phyloP scores from a whole-genome alignment of 192 early-diverging fungal genomes.

The Coemansia sp. region DNA sequence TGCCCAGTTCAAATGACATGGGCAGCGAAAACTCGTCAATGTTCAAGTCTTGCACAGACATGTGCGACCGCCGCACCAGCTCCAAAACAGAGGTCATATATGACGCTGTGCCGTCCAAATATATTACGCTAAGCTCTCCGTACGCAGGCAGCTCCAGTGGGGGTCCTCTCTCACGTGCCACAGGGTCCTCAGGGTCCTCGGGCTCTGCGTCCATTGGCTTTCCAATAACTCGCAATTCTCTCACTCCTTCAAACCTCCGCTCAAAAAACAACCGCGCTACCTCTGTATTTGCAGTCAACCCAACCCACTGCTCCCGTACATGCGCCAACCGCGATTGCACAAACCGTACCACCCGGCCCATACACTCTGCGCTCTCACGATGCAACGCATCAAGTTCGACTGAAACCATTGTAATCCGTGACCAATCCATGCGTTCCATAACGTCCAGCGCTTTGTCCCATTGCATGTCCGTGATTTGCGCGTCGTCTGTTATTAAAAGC shows the following conservation, averaged over 20 bases:
- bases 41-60: constrained; percentile 22
- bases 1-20: constrained; percentile 1
- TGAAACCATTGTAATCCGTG: constrained; percentile 25
- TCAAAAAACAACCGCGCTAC: constrained; percentile 1
- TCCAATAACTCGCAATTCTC: constrained; percentile 27
- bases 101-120: constrained; percentile 12
- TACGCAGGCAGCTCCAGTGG: constrained; percentile 5
- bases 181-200: too few species aligned
- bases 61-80: constrained; percentile 6
- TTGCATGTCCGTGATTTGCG: constrained; percentile 9
- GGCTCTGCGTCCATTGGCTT: neutral
- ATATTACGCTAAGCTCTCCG: constrained; percentile 10
- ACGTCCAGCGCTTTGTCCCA: constrained; percentile 11
- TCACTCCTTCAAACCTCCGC: neutral
- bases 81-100: neutral
- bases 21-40: constrained; percentile 10
- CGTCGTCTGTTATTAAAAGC: constrained; percentile 20
- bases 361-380: neutral
- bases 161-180: too few species aligned
- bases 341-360: constrained; percentile 7
- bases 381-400: constrained; percentile 16
- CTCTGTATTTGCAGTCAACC: constrained; percentile 1
- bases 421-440: constrained; percentile 12
- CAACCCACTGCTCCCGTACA: constrained; percentile 24
- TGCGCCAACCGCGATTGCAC: neutral